These are phyloP conservation scores for Leccinum barrowsii DNA, from an alignment of 768 basidiomycete genomes.

Conservation along the genomic window DNA sequence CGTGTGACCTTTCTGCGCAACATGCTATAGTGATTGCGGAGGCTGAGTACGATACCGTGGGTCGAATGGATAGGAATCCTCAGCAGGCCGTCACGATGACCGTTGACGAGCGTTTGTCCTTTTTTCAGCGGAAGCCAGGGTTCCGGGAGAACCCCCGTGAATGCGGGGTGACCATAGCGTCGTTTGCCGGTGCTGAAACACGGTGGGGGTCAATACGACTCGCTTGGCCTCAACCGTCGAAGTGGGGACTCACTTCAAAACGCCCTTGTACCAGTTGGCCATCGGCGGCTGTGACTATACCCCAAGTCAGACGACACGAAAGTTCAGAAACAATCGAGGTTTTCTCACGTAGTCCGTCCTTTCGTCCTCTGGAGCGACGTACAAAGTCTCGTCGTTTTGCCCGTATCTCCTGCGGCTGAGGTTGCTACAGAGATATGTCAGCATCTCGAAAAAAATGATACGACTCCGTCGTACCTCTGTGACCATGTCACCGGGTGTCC, in stretches of 20 bases:
- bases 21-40: constrained; percentile 67
- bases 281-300: constrained; percentile 90
- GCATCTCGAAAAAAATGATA: neutral
- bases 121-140: constrained; percentile 94
- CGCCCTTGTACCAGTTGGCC: constrained; percentile 91
- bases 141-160: constrained; percentile 88
- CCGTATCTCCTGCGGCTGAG: constrained; percentile 86
- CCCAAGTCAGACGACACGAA: constrained; percentile 6
- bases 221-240: neutral
- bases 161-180: constrained; percentile 91
- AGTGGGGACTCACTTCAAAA: constrained; percentile 65
- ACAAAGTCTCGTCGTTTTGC: constrained; percentile 89
- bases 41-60: constrained; percentile 77
- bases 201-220: constrained; percentile 2
- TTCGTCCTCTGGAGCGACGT: constrained; percentile 93
- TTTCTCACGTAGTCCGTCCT: constrained; percentile 80
- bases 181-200: constrained; percentile 79
- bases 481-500: constrained; percentile 88
- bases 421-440: constrained; percentile 47
- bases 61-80: constrained; percentile 39
- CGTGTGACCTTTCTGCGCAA: constrained; percentile 36
- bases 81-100: constrained; percentile 32
- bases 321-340: neutral
- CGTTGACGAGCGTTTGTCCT: constrained; percentile 70
- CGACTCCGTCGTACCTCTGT: constrained; percentile 56